Evolutionary conservation across 2,329 filamentous ascomycete genomes (phyloP).

Genomic region (Aspergillus spinulosporus): DNA sequence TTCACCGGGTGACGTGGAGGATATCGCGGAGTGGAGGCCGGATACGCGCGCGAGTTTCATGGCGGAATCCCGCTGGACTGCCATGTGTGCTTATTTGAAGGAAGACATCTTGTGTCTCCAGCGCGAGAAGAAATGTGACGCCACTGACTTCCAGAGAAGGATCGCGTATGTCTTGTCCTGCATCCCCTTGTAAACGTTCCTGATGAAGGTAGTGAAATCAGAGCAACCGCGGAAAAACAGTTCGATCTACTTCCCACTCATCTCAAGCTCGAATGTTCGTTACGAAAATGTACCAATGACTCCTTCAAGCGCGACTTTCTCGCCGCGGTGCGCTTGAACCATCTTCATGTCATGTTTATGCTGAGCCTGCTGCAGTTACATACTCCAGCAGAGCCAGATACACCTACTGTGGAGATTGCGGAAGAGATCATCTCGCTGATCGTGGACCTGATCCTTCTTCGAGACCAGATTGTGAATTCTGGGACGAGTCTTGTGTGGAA

Average conservation of each 20-base stretch:
- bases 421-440: conserved; percentile 30
- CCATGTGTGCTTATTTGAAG: neutral
- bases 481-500: conserved; percentile 32
- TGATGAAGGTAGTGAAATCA: neutral
- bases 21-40: neutral
- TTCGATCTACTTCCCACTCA: neutral
- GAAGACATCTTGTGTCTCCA: neutral
- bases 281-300: no score
- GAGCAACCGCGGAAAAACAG: neutral
- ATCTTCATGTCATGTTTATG: conserved; percentile 31
- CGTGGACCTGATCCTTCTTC: conserved; percentile 29
- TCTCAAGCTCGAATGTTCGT: neutral
- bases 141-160: no score
- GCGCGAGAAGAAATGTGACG: neutral
- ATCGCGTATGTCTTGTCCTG: no score
- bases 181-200: neutral
- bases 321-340: conserved; percentile 27
- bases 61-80: neutral
- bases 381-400: neutral
- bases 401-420: conserved; percentile 20
- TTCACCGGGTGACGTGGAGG: no score
- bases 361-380: conserved; percentile 20
- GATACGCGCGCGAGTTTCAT: neutral
- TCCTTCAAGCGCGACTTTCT: conserved; percentile 28
- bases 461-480: conserved; percentile 31